Evolutionary conservation across 805 yeast species (phyloP), one percentile per base, ranked within the genome.

Genomic region (Hanseniaspora mollemarum): DNA sequence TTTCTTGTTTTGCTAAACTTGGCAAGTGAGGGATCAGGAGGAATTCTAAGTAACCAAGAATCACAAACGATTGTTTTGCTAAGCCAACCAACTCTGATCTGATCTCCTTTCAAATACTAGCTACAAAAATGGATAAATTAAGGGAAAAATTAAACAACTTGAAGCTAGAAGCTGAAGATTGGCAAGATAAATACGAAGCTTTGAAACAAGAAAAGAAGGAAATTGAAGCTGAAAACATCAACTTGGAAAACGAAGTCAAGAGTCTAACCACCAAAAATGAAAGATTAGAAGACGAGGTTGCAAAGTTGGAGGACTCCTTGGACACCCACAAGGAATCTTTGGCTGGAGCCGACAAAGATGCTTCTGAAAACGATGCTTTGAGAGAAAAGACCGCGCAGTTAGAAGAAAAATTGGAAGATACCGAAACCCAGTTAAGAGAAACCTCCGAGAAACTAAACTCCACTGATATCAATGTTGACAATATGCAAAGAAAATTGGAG

Each of bases 181-280:
- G 98, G 87, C 96, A 90, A 74, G 96, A 87, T 68, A 86, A 87
- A 74, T 81, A 92, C 55, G 98, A 92, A 64, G 95, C 85, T 62
- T 77, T 84, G 62, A 70, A 80, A 55, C 79, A 75, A 56, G 81
- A 80, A 67, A 79, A 84, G 71, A 92, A 88, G 76, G 82, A 75
- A 64, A 75, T 90, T 68, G 97, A 90, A 70, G 96, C 90, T 72
- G 95, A 87, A 64, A 76, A 77, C 65, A 73, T 85, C 59, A 90
- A 86, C 59, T 88, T 88, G 73, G 98, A 92, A 68, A 90, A 92
- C 73, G 92, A 86, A 68, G 87, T 92, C 68, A 87, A 87, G 65
- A 76, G 96, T 4, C 78, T 92, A 69, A 81, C 88, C 56, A 87
- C 94, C 72, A 87, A 86, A 74, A 90, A 88, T 72, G 82, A 84